Evolutionary conservation across 306 rosid species (phyloP), one percentile per base, ranked within the genome.

Genomic region (Gastrolobium villosum): DNA sequence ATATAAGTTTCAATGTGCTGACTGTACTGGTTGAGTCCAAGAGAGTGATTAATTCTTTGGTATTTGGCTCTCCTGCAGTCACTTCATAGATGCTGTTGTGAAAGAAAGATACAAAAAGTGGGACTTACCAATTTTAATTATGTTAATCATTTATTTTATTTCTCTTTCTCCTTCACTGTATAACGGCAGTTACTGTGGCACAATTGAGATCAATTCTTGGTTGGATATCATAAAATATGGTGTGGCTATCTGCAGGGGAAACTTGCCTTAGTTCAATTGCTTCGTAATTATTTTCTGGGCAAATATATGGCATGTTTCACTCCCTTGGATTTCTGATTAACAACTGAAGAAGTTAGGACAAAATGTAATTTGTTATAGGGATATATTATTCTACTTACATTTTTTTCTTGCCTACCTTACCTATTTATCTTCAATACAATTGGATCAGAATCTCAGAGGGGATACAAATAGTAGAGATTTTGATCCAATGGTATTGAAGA

Each of bases 11-110:
- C 61, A 14, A 54, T 55, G 30, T 67, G 30, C 37, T 77, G 63
- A 66, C 56, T 77, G 20, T 41, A 65, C n/a, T 62, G 61, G 26
- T 34, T 39, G 46, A 60, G 49, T 46, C 37, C 26, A 20, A 49
- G 35, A n/a, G 37, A 59, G 45, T 43, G 78, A 7, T 46, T 26
- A 40, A 40, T 72, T 56, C 14, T 20, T 52, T 10, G 65, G 5
- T 5, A 26, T 26, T 55, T 40, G 43, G 66, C 55, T 56, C 43
- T 72, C 43, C 75, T 26, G 41, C 32, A 10, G 37, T 71, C 50
- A 37, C 9, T 36, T 7, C 50, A 31, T 40, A 71, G 5, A 10
- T 53, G 13, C 39, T 7, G 6, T 32, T 5, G 13, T 54, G 43
- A 37, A 37, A 53, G 10, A 71, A 37, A 52, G 32, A 34, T 5